Conservation (phyloP, 345 rosid genomes). For the Corchorus capsularis region DNA sequence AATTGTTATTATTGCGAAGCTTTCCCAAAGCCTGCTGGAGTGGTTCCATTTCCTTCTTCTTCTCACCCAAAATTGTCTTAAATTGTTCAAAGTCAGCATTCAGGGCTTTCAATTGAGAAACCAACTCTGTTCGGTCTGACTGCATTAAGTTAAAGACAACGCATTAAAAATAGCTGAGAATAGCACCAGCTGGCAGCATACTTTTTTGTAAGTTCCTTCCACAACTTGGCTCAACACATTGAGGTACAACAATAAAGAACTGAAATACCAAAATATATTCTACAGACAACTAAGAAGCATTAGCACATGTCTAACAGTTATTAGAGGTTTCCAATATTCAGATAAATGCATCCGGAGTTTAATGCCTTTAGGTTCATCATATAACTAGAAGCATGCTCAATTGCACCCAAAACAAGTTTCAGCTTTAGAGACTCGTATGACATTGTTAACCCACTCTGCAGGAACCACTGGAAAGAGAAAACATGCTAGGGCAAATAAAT, state of each 20-base stretch:
- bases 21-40: conserved; percentile 86
- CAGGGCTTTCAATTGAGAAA: conserved; percentile 35
- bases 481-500: background rate
- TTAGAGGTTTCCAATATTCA: background rate
- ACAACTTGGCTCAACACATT: background rate
- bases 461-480: too few relatives aligned
- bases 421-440: background rate
- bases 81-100: conserved; percentile 42
- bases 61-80: conserved; percentile 56
- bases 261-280: background rate
- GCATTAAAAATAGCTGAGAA: background rate
- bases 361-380: background rate
- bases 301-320: background rate
- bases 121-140: conserved; percentile 52
- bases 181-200: background rate
- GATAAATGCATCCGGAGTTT: background rate
- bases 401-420: background rate
- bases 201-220: background rate
- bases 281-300: background rate
- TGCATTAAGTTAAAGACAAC: conserved; percentile 14
- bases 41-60: conserved; percentile 78
- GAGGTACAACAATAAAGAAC: background rate
- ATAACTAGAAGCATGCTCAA: background rate
- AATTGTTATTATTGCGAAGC: conserved; percentile 51
- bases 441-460: background rate